Conservation (phyloP, 345 rosid genomes). For the Eucalyptus paniculata region DNA sequence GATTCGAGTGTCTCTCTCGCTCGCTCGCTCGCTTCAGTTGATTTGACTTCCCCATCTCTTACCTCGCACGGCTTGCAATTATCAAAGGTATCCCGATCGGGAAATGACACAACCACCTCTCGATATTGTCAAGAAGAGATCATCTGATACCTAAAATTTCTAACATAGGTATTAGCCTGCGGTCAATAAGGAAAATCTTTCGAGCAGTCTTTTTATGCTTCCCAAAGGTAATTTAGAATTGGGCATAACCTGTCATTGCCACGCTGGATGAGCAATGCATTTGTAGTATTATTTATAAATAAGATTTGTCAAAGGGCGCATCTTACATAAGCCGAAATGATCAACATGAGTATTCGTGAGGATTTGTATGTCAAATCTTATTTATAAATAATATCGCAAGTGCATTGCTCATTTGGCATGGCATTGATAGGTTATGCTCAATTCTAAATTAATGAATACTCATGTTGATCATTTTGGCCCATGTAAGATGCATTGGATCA, state of each 20-base stretch:
- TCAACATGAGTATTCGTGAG: no score
- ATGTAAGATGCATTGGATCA: background rate
- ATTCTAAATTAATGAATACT: background rate
- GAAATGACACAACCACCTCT: background rate
- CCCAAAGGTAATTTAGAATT: background rate
- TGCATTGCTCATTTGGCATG: background rate
- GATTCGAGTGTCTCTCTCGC: background rate
- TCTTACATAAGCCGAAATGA: background rate
- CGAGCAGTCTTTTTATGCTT: background rate
- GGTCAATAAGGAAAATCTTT: background rate
- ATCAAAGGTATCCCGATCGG: background rate
- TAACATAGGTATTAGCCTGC: background rate
- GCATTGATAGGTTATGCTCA: background rate
- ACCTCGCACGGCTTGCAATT: background rate
- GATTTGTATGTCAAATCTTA: background rate
- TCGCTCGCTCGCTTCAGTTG: background rate
- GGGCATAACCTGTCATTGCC: background rate
- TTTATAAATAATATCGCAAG: background rate
- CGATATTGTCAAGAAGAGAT: background rate
- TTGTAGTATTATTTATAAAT: background rate
- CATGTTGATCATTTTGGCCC: background rate
- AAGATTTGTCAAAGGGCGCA: background rate
- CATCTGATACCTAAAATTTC: background rate
- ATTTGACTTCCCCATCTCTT: background rate
- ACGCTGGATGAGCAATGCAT: background rate